Base-by-base conservation (phyloP, 768 basidiomycete species). In the Naganishia randhawae region DNA sequence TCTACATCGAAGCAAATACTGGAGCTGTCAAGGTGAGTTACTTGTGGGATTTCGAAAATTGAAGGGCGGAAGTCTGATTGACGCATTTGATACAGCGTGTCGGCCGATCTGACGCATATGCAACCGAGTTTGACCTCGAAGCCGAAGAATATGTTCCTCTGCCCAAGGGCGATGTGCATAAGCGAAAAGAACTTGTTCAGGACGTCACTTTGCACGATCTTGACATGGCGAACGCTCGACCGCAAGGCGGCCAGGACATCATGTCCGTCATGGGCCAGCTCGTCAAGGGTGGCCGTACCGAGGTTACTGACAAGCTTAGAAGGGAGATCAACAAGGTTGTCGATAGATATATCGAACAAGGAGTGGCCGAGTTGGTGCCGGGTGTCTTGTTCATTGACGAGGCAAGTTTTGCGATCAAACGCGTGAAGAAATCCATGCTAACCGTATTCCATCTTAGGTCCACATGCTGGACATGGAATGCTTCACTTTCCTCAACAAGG, bases 391-490 rank as follows among this genome's bases (percentile, higher is more conserved):
- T 99, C 80, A 94, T 99, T 70, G 96, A 98, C 78, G 96, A 99
- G 86, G 95, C 96, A 73, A 68, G 85, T 75, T 32, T 57, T 37
- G 61, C 42, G 27, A 53, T 31, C 45, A 66, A 16, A n/a, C 13
- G 54, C 13, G 5, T 52, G 42, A 29, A 39, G 31, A 22, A 61
- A 39, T 9, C 4, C 10, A 17, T 17, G 27, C 27, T 62, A 27
- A 27, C 19, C 6, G 11, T 41, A 33, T 42, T n/a, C 31, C 27
- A 27, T 2, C 37, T 7, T 74, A 96, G 93, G 95, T 98, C 27
- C 96, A 99, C 82, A 98, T 98, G 95, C 87, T 99, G 72, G 95
- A 99, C 80, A 97, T 99, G 71, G 95, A 98, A 79, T 97, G 95
- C 77, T 98, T 98, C 84, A 96, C 94, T 8, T 99, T 94, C 85